These are phyloP conservation scores for Xylaria sp. DNA, from an alignment of 2,329 filamentous ascomycete species.

Conservation along the genomic window DNA sequence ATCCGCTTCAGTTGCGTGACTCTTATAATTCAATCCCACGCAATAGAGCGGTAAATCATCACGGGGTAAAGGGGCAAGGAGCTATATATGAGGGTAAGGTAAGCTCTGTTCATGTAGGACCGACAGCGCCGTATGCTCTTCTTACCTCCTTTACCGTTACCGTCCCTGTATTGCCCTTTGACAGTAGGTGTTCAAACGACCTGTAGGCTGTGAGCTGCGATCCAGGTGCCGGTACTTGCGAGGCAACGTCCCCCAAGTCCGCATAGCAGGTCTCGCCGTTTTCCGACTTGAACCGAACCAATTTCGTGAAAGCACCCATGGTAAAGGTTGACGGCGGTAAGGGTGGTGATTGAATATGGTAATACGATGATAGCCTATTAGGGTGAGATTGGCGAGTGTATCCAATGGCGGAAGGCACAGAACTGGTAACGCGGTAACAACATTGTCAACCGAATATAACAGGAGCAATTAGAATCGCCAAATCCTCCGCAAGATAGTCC, in stretches of 20 bases:
- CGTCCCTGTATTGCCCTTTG: conserved; percentile 7
- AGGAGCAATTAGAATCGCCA: background rate
- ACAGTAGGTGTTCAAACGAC: conserved; percentile 29
- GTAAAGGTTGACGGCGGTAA: background rate
- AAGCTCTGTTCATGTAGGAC: background rate
- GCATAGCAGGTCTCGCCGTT: conserved; percentile 35
- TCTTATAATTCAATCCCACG: conserved; percentile 47
- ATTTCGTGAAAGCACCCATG: conserved; percentile 37
- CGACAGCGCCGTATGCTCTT: background rate
- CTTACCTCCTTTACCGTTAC: conserved; percentile 33
- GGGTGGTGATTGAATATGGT: no score
- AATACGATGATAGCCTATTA: no score
- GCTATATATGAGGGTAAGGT: background rate
- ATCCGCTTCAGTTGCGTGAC: conserved; percentile 33
- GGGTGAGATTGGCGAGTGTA: background rate
- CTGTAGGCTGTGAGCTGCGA: conserved; percentile 30
- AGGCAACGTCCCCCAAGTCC: conserved; percentile 35
- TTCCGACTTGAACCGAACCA: conserved; percentile 39
- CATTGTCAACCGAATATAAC: background rate
- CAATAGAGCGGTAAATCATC: conserved; percentile 42
- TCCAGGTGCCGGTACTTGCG: conserved; percentile 24
- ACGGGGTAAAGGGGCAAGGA: conserved; percentile 36
- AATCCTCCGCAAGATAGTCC: conserved; percentile 2
- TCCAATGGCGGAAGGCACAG: background rate
- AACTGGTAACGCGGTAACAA: background rate